Evolutionary conservation across 2,329 filamentous ascomycete species (phyloP).

Genomic region (Aspergillus niger): DNA sequence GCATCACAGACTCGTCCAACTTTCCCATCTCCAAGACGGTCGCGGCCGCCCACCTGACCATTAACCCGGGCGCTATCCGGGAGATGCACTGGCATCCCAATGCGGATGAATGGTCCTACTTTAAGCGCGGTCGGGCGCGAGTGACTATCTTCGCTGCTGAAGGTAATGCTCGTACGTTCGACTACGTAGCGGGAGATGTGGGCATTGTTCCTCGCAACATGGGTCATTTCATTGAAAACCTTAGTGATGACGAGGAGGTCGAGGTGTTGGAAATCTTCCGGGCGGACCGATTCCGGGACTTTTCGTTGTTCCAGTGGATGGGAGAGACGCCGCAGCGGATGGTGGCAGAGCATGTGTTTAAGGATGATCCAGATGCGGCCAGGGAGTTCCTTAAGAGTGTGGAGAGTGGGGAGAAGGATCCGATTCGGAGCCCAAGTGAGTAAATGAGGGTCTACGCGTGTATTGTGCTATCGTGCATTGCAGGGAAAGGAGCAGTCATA

Average conservation of each 20-base stretch:
- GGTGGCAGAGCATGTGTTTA: slow-evolving; percentile 10
- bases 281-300: slow-evolving; percentile 9
- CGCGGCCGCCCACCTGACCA: slow-evolving; percentile 8
- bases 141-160: slow-evolving; percentile 10
- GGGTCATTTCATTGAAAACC: slow-evolving; percentile 12
- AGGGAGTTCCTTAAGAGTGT: slow-evolving; percentile 5
- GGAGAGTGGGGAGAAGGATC: slow-evolving; percentile 6
- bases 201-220: slow-evolving; percentile 11
- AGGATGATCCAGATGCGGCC: slow-evolving; percentile 6
- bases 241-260: slow-evolving; percentile 8
- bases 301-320: slow-evolving; percentile 10
- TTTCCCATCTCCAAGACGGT: slow-evolving; percentile 13
- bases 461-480: not conserved
- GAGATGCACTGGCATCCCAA: slow-evolving; percentile 17
- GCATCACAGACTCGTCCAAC: slow-evolving; percentile 11
- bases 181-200: slow-evolving; percentile 8
- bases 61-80: slow-evolving; percentile 6
- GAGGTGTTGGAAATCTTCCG: slow-evolving; percentile 13
- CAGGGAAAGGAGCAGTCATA: no score
- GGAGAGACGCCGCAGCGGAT: slow-evolving; percentile 10
- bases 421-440: not conserved
- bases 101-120: slow-evolving; percentile 15
- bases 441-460: not conserved
- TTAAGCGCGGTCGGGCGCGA: slow-evolving; percentile 9
- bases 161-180: slow-evolving; percentile 9